Percentiles rank a stretch among this genome's conserved stretches.
phyloP scores from a whole-genome alignment of 2,329 filamentous ascomycete species.

The Elsinoe arachidis region DNA sequence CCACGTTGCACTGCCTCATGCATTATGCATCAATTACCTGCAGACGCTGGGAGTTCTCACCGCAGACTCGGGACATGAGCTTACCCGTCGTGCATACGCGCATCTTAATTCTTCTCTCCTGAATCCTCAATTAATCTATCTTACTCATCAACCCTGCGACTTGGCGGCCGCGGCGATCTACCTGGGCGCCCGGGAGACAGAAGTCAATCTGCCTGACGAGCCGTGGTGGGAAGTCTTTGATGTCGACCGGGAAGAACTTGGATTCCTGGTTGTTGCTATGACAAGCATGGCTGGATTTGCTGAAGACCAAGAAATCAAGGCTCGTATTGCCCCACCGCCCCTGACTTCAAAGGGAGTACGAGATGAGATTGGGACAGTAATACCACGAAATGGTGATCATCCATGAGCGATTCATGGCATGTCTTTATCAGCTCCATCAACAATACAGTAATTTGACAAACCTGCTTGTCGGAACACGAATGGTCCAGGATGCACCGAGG shows the following conservation, averaged over 20 bases:
- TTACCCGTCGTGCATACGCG: slow-evolving; percentile 59
- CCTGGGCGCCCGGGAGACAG: slow-evolving; percentile 69
- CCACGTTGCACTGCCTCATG: slow-evolving; percentile 76
- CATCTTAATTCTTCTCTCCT: slow-evolving; percentile 81
- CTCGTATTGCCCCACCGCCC: background rate
- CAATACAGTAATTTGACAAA: background rate
- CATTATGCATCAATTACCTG: slow-evolving; percentile 82
- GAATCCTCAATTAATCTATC: slow-evolving; percentile 78
- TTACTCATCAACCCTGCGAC: slow-evolving; percentile 82
- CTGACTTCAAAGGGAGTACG: background rate
- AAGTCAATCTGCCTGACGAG: slow-evolving; percentile 67
- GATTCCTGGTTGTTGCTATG: slow-evolving; percentile 82
- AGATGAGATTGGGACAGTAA: background rate
- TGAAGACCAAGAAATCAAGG: slow-evolving; percentile 26
- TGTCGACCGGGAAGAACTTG: slow-evolving; percentile 85
- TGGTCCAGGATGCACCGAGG: background rate
- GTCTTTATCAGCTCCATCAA: background rate
- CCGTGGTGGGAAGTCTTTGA: slow-evolving; percentile 99
- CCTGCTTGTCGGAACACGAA: background rate
- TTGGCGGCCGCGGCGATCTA: slow-evolving; percentile 87
- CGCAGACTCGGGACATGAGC: slow-evolving; percentile 35
- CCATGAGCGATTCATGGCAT: background rate
- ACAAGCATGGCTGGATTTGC: slow-evolving; percentile 68
- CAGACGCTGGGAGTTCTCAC: slow-evolving; percentile 70
- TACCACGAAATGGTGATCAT: background rate